A percentile compares a stretch with the other conserved stretches of the same genome.
Conservation (phyloP, 2,329 filamentous ascomycete genomes). For the Elsinoe perseae region DNA sequence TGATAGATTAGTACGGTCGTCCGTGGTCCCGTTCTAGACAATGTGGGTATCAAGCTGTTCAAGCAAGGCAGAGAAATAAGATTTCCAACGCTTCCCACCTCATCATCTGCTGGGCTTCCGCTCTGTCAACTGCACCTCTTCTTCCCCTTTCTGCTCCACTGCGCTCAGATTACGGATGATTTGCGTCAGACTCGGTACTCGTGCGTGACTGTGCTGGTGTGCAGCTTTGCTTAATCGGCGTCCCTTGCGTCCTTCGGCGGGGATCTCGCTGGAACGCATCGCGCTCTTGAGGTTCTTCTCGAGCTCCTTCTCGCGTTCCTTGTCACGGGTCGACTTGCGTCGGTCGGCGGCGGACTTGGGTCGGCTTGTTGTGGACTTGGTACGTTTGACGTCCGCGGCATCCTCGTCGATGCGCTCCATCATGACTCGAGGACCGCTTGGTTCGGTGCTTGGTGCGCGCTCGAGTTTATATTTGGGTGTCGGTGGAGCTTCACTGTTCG, state of each 20-base stretch:
- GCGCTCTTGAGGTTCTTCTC: slow-evolving; percentile 8
- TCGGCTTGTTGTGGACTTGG: neutral
- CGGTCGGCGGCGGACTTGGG: neutral
- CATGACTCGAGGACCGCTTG: neutral
- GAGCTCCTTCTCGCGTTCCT: neutral
- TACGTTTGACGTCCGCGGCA: neutral
- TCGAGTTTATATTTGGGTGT: slow-evolving; percentile 23
- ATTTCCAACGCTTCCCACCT: neutral
- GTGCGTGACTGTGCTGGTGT: slow-evolving; percentile 1
- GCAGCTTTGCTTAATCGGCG: neutral
- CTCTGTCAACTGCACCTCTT: slow-evolving; percentile 1
- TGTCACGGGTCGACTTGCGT: neutral
- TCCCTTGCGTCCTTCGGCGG: neutral
- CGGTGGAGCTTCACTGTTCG: slow-evolving; percentile 25
- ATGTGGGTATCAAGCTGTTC: slow-evolving; percentile 12
- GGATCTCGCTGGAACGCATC: neutral
- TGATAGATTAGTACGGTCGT: neutral
- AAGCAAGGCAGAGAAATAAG: neutral
- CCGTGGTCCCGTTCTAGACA: neutral
- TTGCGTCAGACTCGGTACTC: slow-evolving; percentile 6
- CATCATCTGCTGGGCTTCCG: neutral
- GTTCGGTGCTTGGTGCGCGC: neutral
- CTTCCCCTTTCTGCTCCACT: neutral
- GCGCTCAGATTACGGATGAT: slow-evolving; percentile 8
- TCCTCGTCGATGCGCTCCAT: slow-evolving; percentile 13